phyloP scores from a whole-genome alignment of 2,329 filamentous ascomycete species.

The Ophiostoma piceae region DNA sequence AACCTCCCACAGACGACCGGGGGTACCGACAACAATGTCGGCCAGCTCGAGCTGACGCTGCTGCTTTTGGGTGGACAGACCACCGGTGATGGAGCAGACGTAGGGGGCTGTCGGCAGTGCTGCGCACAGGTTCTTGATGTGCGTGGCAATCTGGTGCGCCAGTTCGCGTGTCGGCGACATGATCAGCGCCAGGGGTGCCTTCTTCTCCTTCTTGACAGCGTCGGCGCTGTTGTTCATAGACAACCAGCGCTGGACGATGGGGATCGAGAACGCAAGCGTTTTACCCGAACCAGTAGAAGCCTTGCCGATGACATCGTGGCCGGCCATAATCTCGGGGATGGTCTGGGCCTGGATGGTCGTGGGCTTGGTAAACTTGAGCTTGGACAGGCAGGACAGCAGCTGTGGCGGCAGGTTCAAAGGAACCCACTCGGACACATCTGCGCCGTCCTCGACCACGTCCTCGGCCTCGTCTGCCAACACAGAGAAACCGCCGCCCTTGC shows the following conservation, averaged over 20 bases:
- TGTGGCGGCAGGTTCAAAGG: conserved; percentile 66
- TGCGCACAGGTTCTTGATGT: conserved; percentile 69
- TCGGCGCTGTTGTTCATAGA: conserved; percentile 30
- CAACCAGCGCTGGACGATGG: conserved; percentile 81
- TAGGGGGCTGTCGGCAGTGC: conserved; percentile 58
- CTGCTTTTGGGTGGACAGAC: conserved; percentile 91
- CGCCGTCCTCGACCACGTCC: conserved; percentile 45
- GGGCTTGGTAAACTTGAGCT: conserved; percentile 72
- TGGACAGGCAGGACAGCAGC: conserved; percentile 68
- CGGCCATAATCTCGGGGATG: conserved; percentile 76
- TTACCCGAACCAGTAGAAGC: conserved; percentile 95
- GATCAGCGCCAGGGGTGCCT: conserved; percentile 65
- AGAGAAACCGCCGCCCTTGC: conserved; percentile 41
- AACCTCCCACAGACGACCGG: conserved; percentile 90
- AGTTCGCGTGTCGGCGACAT: conserved; percentile 89
- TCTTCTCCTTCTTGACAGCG: conserved; percentile 34
- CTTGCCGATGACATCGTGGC: conserved; percentile 91
- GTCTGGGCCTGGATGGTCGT: conserved; percentile 74
- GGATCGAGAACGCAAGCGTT: conserved; percentile 89
- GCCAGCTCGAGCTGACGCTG: conserved; percentile 76
- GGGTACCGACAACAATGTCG: conserved; percentile 89
- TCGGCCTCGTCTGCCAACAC: conserved; percentile 49
- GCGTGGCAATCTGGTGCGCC: conserved; percentile 82
- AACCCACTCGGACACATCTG: conserved; percentile 75
- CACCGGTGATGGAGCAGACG: conserved; percentile 86